Base-by-base conservation (phyloP, 768 basidiomycete species). In the Leccinum truebloodii region DNA sequence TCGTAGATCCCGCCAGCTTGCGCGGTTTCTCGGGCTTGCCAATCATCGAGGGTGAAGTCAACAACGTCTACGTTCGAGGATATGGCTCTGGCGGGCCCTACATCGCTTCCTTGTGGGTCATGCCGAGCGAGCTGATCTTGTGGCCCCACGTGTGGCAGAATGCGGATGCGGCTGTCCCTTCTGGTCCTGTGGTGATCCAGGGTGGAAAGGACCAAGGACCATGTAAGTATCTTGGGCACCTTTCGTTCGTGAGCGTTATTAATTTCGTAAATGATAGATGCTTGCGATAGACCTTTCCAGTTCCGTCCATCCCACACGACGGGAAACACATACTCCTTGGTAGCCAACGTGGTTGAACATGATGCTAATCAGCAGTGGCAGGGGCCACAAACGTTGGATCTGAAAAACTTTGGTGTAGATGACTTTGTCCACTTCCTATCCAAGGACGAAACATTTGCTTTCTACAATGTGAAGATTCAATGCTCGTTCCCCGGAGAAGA, bases 291-390 rank as follows among this genome's bases (percentile, higher is more conserved):
- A 7, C 60, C 37, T 34, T 6, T 63, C 5, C 48, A 28, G 18
- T 62, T 63, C 48, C 56, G 63, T n/a, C 63, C 63, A 24, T 41
- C 60, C 2, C 56, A 62, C 26, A 32, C 28, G 20, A 44, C 50
- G 3, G 56, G 60, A 44, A 51, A 48, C 4, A 16, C 56, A 37
- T 52, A 52, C 35, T 58, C 63, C 13, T 55, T 63, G 56, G 50
- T 63, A 13, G 60, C 60, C 16, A 34, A 62, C 20, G 46, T 63
- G 1, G 54, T 62, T 13, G 50, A 60, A 20, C 28, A 34, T n/a
- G 14, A 8, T 13, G n/a, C 34, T 1, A 50, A 20, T 7, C 39
- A 54, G 18, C n/a, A 52, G 18, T 7, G 30, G 30, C 30, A 22
- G 26, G 53, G 53, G 0, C 14, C 53, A 13, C 56, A 53, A 1